Evolutionary conservation across 805 yeast species (phyloP), one percentile per base, ranked within the genome.

Genomic region (Starmerella floris): DNA sequence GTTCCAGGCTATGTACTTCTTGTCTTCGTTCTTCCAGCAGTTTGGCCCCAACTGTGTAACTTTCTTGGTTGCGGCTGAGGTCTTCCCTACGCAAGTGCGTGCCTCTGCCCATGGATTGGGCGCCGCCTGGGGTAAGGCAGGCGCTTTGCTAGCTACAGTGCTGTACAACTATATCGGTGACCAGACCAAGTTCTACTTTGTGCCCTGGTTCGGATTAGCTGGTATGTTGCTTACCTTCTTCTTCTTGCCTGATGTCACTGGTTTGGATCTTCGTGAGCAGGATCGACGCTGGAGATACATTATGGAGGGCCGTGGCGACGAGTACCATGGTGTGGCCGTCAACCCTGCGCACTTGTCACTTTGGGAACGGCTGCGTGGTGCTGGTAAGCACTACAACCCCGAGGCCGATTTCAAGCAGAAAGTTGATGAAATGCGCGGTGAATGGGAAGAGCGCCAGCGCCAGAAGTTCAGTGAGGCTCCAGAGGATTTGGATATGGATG

Each of bases 31-130:
- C 65, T 76, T 76, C 72, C 70, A 73, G 62, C 76, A 75, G 64
- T 74, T 74, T 49, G 80, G 80, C 45, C 79, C 81, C 41, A 75
- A 76, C 65, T 65, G 73, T 54, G 75, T 77, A 42, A 75, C 80
- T 30, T 75, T 74, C 61, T 63, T 75, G 56, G 63, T 72, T 48
- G 79, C 81, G 23, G 80, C 78, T 55, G 81, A 75, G 64, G 63
- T 69, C 45, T 76, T 67, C 76, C 81, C 81, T 45, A 74, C 80
- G 41, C 64, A 70, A 56, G 69, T 73, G 61, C 74, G 81, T 65
- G 76, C 79, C 28, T 66, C 78, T 42, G 79, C 79, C 30, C 80
- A 76, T 56, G 81, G 81, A 59, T 54, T 75, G 44, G 72, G 77
- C 49, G 79, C 80, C 49, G 80, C 80, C 34, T 50, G 65, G 45